Evolutionary conservation across 2,329 filamentous ascomycete species (phyloP), one percentile per base, ranked within the genome.

Genomic region (Fusarium sp.): DNA sequence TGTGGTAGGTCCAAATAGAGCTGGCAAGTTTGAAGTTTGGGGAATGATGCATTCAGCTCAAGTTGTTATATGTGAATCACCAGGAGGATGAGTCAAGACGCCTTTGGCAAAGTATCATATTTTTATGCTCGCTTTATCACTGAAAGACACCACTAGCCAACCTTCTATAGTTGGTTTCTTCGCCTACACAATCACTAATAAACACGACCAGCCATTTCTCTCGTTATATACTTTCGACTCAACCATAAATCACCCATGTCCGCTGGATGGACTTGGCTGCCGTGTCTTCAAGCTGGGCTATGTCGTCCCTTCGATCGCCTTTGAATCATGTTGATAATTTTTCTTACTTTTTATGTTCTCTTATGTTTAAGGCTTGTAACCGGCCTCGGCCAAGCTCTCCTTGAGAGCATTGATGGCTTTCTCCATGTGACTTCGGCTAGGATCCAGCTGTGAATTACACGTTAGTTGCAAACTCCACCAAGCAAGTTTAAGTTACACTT

Each of bases 341-440:
- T 48, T 41, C 5, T 20, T 37, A 20, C 21, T 40, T 40, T 25
- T 28, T 25, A 21, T 20, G 25, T 16, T 27, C 3, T 53, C 14
- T 28, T 23, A 7, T 23, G 20, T 70, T 49, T 63, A 74, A 59
- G 76, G 75, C 69, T 85, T 86, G 70, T 89, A 89, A 55, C 93
- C 93, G 59, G 89, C 91, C 81, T 97, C 94, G 2, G 84, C 79
- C 68, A 98, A 82, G 11, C 90, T 89, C 59, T 90, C 88, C 82
- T 91, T 90, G 73, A 99, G 81, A 46, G 93, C 92, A 73, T 89
- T 85, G 67, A 98, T 85, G 2, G 95, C 96, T 76, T 91, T 92
- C 69, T 97, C 92, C 74, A 98, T 89, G 78, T 99, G 93, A 55
- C 87, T 87, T 68, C 94, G 87, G 68, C 88, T 88, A 28, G 93